phyloP scores from a whole-genome alignment of 352 stramenopile genomes.

The Plasmopara halstedii region DNA sequence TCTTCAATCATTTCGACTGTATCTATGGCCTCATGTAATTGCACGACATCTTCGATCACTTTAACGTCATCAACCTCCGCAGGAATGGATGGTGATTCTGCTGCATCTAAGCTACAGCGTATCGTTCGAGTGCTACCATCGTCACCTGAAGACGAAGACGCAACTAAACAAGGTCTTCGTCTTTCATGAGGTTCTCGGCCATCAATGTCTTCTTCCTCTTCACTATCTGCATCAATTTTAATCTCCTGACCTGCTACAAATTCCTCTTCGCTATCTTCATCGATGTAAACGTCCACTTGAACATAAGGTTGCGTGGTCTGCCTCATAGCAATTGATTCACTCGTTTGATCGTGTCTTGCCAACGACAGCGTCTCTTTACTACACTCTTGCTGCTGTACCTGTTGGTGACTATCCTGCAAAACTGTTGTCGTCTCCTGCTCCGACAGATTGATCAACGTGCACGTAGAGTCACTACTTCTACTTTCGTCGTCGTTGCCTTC shows the following conservation, averaged over 20 bases:
- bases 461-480: constrained; percentile 7
- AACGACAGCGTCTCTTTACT: background rate
- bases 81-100: constrained; percentile 6
- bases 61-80: background rate
- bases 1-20: constrained; percentile 5
- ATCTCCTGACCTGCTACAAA: constrained; percentile 11
- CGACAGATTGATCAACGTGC: constrained; percentile 15
- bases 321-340: background rate
- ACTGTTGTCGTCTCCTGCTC: constrained; percentile 7
- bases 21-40: constrained; percentile 10
- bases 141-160: constrained; percentile 17
- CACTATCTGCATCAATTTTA: constrained; percentile 13
- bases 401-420: background rate
- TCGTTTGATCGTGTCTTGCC: background rate
- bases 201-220: constrained; percentile 23
- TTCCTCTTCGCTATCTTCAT: constrained; percentile 17
- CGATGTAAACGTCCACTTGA: constrained; percentile 13
- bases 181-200: constrained; percentile 14
- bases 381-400: background rate
- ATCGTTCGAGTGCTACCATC: constrained; percentile 25
- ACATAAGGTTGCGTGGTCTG: background rate
- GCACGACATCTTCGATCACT: constrained; percentile 12
- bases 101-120: constrained; percentile 28
- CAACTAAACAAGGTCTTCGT: constrained; percentile 10
- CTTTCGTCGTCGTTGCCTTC: constrained; percentile 37